These are phyloP conservation scores for Penicillium sp. DNA, from an alignment of 2,329 filamentous ascomycete species.

Conservation along the genomic window DNA sequence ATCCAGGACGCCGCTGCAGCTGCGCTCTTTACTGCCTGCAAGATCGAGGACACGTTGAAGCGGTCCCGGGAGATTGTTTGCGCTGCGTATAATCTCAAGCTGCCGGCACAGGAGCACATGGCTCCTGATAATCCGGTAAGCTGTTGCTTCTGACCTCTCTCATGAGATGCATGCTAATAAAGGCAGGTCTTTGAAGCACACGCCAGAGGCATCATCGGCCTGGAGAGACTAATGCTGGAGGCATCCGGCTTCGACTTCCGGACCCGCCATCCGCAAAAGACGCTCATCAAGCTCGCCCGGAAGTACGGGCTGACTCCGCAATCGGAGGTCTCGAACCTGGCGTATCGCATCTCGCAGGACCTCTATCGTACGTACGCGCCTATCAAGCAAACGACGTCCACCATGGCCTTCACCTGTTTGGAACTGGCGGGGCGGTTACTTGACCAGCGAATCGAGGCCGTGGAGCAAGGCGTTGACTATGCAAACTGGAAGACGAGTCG, in stretches of 20 bases:
- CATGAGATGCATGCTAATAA: too few relatives aligned
- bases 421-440: slow-evolving; percentile 69
- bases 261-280: slow-evolving; percentile 74
- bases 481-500: slow-evolving; percentile 42
- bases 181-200: slow-evolving; percentile 76
- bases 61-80: slow-evolving; percentile 90
- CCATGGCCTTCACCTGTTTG: slow-evolving; percentile 71
- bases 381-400: slow-evolving; percentile 78
- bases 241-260: slow-evolving; percentile 89
- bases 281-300: slow-evolving; percentile 69
- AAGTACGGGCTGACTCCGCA: slow-evolving; percentile 47
- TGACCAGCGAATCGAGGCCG: slow-evolving; percentile 47
- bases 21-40: slow-evolving; percentile 84
- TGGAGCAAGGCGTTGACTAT: slow-evolving; percentile 43
- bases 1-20: slow-evolving; percentile 72
- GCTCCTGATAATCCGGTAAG: slow-evolving; percentile 75
- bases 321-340: slow-evolving; percentile 53
- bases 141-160: too few relatives aligned
- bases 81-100: slow-evolving; percentile 77
- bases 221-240: slow-evolving; percentile 88
- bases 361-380: slow-evolving; percentile 88
- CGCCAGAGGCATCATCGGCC: slow-evolving; percentile 72
- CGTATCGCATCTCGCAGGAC: slow-evolving; percentile 77
- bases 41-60: slow-evolving; percentile 95
- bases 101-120: slow-evolving; percentile 55